These are phyloP conservation scores for Murraya koenigii DNA, from an alignment of 345 rosid genomes.

Conservation along the genomic window DNA sequence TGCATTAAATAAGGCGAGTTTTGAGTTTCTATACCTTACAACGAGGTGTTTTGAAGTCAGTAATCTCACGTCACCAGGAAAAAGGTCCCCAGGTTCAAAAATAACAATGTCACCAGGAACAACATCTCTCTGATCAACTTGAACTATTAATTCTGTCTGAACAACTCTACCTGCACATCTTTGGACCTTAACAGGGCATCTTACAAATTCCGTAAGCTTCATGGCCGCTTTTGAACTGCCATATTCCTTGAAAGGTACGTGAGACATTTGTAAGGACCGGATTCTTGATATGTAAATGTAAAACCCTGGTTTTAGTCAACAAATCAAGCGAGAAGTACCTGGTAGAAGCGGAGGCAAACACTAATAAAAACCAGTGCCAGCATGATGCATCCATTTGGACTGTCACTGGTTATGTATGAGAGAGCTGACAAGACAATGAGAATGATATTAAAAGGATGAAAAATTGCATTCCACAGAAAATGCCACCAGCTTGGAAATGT, in stretches of 20 bases:
- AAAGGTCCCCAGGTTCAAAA: slow-evolving; percentile 70
- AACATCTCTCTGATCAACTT: slow-evolving; percentile 67
- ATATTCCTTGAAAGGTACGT: slow-evolving; percentile 42
- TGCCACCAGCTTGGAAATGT: slow-evolving; percentile 58
- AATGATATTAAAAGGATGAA: slow-evolving; percentile 74
- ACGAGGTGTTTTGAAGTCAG: slow-evolving; percentile 60
- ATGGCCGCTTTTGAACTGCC: slow-evolving; percentile 76
- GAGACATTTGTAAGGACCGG: background rate
- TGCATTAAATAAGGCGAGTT: background rate
- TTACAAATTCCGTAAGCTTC: slow-evolving; percentile 61
- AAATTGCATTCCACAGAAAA: slow-evolving; percentile 64
- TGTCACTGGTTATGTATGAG: slow-evolving; percentile 62
- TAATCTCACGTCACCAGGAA: slow-evolving; percentile 73
- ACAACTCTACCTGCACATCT: slow-evolving; percentile 69
- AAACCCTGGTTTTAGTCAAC: background rate
- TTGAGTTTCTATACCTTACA: slow-evolving; percentile 44
- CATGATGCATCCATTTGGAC: slow-evolving; percentile 66
- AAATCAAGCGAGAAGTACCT: slow-evolving; percentile 33
- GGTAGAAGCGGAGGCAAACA: slow-evolving; percentile 59
- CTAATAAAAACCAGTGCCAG: slow-evolving; percentile 59
- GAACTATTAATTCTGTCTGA: slow-evolving; percentile 65
- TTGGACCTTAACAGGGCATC: slow-evolving; percentile 68
- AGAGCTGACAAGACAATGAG: slow-evolving; percentile 54
- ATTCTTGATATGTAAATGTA: background rate
- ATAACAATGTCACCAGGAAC: slow-evolving; percentile 73